phyloP scores from a whole-genome alignment of 1,284 basidiomycete species.

The Coniophora puteana region DNA sequence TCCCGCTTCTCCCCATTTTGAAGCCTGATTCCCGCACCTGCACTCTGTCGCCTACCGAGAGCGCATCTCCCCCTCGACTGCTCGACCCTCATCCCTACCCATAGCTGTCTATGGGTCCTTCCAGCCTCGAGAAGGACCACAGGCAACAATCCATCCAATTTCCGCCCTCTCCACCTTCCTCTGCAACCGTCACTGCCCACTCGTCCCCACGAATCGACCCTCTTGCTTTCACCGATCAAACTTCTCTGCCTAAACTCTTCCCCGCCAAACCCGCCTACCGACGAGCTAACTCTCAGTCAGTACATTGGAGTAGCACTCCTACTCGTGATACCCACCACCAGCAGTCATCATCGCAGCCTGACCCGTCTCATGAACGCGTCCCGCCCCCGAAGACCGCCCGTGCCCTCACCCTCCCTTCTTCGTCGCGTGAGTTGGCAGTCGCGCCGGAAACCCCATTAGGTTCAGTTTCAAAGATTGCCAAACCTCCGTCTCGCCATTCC shows the following conservation, averaged over 20 bases:
- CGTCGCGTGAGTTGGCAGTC: slow-evolving; percentile 8
- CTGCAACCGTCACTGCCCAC: slow-evolving; percentile 32
- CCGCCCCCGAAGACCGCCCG: slow-evolving; percentile 28
- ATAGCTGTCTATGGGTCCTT: slow-evolving; percentile 10
- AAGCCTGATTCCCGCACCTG: slow-evolving; percentile 2
- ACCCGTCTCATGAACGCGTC: slow-evolving; percentile 20
- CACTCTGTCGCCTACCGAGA: neutral
- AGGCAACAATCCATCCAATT: slow-evolving; percentile 28
- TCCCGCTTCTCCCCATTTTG: neutral
- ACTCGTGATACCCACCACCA: neutral
- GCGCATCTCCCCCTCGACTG: neutral
- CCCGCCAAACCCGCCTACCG: slow-evolving; percentile 21
- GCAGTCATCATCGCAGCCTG: slow-evolving; percentile 27
- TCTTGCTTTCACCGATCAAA: slow-evolving; percentile 23
- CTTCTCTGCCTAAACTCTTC: slow-evolving; percentile 19
- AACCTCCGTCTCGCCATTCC: slow-evolving; percentile 32
- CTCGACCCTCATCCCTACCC: neutral
- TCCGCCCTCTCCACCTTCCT: slow-evolving; percentile 42
- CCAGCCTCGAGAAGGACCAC: slow-evolving; percentile 6
- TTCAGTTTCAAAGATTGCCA: slow-evolving; percentile 25
- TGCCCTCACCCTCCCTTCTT: slow-evolving; percentile 37
- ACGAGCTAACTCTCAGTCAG: slow-evolving; percentile 20
- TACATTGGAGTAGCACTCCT: slow-evolving; percentile 19
- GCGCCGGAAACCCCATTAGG: slow-evolving; percentile 8
- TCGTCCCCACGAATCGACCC: slow-evolving; percentile 35